Percentiles rank a stretch among this genome's conserved stretches.
These are phyloP conservation scores for Suhomyces sp. DNA, from an alignment of 805 yeast species.

Conservation along the genomic window DNA sequence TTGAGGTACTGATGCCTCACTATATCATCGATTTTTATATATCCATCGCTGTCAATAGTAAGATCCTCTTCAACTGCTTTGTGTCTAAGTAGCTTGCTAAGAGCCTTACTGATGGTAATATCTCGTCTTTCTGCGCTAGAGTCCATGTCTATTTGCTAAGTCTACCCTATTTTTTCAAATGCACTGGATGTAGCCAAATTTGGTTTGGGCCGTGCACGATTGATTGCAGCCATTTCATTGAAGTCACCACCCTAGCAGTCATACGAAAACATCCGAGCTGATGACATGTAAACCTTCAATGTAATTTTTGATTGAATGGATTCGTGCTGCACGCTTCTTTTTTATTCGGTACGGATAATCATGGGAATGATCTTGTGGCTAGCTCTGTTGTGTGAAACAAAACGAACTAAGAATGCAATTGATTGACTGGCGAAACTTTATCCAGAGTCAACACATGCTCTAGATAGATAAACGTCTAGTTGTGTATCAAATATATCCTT, in stretches of 20 bases:
- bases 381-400: background rate
- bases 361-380: background rate
- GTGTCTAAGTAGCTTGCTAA: slow-evolving; percentile 81
- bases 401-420: too few relatives aligned
- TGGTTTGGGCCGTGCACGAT: background rate
- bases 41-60: slow-evolving; percentile 66
- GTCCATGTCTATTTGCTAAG: slow-evolving; percentile 3
- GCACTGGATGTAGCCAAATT: too few relatives aligned
- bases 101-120: slow-evolving; percentile 61
- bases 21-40: slow-evolving; percentile 51
- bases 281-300: background rate
- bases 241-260: background rate
- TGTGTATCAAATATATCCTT: too few relatives aligned
- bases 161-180: background rate
- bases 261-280: background rate
- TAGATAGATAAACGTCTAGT: too few relatives aligned
- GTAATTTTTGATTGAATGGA: too few relatives aligned
- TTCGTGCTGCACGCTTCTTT: background rate
- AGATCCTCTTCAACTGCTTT: slow-evolving; percentile 72
- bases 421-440: background rate
- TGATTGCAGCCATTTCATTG: background rate
- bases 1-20: slow-evolving; percentile 58
- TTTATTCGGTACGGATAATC: background rate
- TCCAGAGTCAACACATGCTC: background rate
- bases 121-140: slow-evolving; percentile 34